Percentiles rank a stretch among this genome's conserved stretches.
Conservation (phyloP, 225 moss, liverwort and hornwort genomes). For the Asterella californica region DNA sequence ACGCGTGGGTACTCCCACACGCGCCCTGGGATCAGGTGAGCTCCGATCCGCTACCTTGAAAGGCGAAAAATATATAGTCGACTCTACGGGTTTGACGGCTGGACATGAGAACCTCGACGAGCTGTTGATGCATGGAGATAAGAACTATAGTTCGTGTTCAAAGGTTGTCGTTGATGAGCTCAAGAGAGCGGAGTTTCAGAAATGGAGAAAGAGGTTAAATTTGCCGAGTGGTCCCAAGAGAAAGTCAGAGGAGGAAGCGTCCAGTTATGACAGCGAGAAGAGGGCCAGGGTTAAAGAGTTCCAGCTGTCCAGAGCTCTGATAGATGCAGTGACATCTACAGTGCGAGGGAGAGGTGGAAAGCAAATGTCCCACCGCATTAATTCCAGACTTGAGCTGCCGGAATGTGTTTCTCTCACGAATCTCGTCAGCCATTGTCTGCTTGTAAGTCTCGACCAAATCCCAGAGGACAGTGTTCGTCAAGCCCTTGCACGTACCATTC, state of each 20-base stretch:
- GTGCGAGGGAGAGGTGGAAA: conserved; percentile 72
- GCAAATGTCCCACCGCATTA: conserved; percentile 68
- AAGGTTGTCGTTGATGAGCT: conserved; percentile 1
- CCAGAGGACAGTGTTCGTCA: conserved; percentile 33
- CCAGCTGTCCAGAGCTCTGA: neutral
- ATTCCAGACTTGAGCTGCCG: conserved; percentile 54
- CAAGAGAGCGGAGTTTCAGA: conserved; percentile 6
- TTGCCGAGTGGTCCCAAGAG: conserved; percentile 34
- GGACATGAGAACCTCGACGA: conserved; percentile 12
- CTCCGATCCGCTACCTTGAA: neutral
- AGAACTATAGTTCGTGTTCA: neutral
- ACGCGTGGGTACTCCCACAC: neutral
- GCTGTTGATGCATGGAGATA: neutral
- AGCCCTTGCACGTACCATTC: conserved; percentile 6
- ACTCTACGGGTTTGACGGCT: neutral
- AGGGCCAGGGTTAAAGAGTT: conserved; percentile 26
- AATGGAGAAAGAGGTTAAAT: conserved; percentile 23
- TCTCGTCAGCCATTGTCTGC: conserved; percentile 70
- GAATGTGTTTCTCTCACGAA: conserved; percentile 61
- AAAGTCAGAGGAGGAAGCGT: conserved; percentile 32
- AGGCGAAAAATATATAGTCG: conserved; percentile 4
- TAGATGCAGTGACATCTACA: conserved; percentile 48
- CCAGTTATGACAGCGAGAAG: conserved; percentile 31
- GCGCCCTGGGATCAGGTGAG: neutral
- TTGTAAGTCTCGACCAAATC: conserved; percentile 67